Evolutionary conservation across 2,329 filamentous ascomycete genomes (phyloP).

Genomic region (Ilyonectria robusta): DNA sequence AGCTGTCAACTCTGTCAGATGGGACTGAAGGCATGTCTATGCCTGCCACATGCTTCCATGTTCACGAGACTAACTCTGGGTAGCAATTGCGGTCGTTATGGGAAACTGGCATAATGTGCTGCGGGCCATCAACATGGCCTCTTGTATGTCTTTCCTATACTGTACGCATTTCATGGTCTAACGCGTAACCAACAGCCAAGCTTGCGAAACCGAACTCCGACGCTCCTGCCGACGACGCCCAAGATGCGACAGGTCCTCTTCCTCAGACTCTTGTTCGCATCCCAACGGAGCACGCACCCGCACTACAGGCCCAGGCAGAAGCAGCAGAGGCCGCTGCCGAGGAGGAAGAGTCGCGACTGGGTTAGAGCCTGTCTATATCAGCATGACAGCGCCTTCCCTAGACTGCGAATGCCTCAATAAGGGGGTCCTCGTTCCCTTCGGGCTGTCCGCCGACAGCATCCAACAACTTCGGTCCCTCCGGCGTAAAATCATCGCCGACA

Average conservation of each 20-base stretch:
- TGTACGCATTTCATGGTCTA: background rate
- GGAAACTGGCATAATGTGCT: slow-evolving; percentile 92
- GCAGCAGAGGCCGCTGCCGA: slow-evolving; percentile 61
- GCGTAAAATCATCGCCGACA: background rate
- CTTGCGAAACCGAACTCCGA: slow-evolving; percentile 72
- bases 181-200: slow-evolving; percentile 67
- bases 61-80: slow-evolving; percentile 42
- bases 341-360: slow-evolving; percentile 51
- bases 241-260: slow-evolving; percentile 66
- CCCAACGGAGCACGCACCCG: slow-evolving; percentile 82
- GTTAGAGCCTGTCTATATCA: background rate
- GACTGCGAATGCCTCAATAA: background rate
- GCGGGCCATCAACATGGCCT: slow-evolving; percentile 88
- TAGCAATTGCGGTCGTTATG: slow-evolving; percentile 86
- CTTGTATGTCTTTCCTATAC: slow-evolving; percentile 67
- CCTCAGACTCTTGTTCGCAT: slow-evolving; percentile 89
- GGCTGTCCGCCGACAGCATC: background rate
- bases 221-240: slow-evolving; percentile 50
- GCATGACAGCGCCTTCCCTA: background rate
- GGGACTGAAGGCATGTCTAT: slow-evolving; percentile 79
- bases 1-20: slow-evolving; percentile 82
- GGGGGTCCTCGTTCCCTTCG: background rate
- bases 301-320: slow-evolving; percentile 73
- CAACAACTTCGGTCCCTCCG: background rate
- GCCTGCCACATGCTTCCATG: background rate